phyloP scores from a whole-genome alignment of 2,329 filamentous ascomycete species.

The Diaporthe capsici region DNA sequence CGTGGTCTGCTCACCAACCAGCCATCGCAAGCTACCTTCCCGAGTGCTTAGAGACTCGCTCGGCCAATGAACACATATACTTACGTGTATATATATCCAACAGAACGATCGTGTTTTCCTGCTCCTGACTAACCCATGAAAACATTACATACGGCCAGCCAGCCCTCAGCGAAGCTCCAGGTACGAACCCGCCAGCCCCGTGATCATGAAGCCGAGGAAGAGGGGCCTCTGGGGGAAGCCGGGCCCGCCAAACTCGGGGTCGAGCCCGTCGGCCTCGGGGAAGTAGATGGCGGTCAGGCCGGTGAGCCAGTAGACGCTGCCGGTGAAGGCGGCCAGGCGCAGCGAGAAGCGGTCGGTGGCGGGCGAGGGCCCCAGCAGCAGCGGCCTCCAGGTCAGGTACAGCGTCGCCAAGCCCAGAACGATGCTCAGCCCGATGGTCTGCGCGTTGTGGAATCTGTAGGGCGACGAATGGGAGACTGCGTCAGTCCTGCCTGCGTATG shows the following conservation, averaged over 20 bases:
- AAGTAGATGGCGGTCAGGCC: constrained; percentile 55
- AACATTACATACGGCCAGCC: neutral
- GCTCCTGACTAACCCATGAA: neutral
- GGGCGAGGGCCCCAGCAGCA: constrained; percentile 42
- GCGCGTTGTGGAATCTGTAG: constrained; percentile 57
- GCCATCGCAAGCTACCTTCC: neutral
- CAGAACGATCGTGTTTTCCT: neutral
- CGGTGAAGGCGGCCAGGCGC: constrained; percentile 52
- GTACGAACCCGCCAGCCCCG: constrained; percentile 44
- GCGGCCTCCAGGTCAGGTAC: constrained; percentile 56
- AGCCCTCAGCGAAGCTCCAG: constrained; percentile 24
- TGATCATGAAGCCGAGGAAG: constrained; percentile 49
- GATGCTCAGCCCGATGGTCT: constrained; percentile 58
- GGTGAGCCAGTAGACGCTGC: constrained; percentile 58
- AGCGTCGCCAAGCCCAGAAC: constrained; percentile 56
- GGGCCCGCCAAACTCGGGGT: constrained; percentile 60
- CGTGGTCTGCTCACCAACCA: neutral
- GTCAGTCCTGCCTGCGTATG: neutral
- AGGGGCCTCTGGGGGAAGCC: constrained; percentile 56
- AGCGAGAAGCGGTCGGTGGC: constrained; percentile 51
- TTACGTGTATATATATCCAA: neutral
- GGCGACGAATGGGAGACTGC: neutral
- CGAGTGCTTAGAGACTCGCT: neutral
- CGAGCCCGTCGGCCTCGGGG: constrained; percentile 56
- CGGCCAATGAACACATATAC: neutral